Evolutionary conservation across 1,284 basidiomycete genomes (phyloP).

Genomic region (Sanghuangporus weigelae): DNA sequence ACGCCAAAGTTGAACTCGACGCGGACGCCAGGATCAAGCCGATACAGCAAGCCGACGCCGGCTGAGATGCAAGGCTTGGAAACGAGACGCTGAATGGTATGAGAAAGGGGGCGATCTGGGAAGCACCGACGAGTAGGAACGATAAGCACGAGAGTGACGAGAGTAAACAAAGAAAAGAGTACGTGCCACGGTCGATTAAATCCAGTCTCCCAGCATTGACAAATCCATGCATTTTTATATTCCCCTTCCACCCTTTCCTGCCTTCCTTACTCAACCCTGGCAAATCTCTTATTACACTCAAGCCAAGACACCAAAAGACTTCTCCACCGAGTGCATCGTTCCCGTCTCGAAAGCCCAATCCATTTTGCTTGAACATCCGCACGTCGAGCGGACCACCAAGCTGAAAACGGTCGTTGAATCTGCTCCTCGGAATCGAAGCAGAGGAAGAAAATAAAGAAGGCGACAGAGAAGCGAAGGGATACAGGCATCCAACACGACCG

Average conservation of each 20-base stretch:
- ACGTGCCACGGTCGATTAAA: slow-evolving; percentile 49
- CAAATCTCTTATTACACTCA: slow-evolving; percentile 77
- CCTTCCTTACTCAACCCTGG: slow-evolving; percentile 39
- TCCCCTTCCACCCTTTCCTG: slow-evolving; percentile 59
- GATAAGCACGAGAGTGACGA: not conserved
- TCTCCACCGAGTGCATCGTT: slow-evolving; percentile 86
- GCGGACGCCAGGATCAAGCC: slow-evolving; percentile 71
- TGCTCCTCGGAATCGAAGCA: slow-evolving; percentile 33
- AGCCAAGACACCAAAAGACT: slow-evolving; percentile 79
- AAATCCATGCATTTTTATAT: slow-evolving; percentile 82
- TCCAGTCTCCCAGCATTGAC: slow-evolving; percentile 85
- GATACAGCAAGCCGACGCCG: slow-evolving; percentile 89
- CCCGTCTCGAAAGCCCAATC: slow-evolving; percentile 79
- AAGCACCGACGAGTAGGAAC: not conserved
- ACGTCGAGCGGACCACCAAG: slow-evolving; percentile 91
- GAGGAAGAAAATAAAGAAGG: slow-evolving; percentile 45
- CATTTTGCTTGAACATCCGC: slow-evolving; percentile 80
- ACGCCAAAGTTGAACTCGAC: slow-evolving; percentile 92
- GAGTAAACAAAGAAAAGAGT: slow-evolving; percentile 1
- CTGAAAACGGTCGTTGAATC: slow-evolving; percentile 88
- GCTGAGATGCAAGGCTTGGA: slow-evolving; percentile 66
- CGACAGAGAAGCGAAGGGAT: slow-evolving; percentile 36
- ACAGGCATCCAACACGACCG: not conserved
- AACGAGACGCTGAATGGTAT: slow-evolving; percentile 35
- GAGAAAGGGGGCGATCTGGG: slow-evolving; percentile 35